These are phyloP conservation scores for Colletotrichum sp. DNA, from an alignment of 2,329 filamentous ascomycete genomes.

Conservation along the genomic window DNA sequence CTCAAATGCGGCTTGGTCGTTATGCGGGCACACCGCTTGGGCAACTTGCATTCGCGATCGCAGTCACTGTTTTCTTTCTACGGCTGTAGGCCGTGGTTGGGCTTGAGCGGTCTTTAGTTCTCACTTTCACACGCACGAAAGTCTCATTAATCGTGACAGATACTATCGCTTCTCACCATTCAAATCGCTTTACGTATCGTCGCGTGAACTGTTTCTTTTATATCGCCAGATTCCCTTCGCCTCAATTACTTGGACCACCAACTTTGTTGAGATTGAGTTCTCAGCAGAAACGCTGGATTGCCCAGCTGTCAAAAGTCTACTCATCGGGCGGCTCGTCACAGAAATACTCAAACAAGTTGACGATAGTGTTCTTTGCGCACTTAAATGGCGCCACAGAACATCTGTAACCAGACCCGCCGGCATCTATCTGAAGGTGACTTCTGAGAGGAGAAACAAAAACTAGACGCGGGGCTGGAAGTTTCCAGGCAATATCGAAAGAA, in stretches of 20 bases:
- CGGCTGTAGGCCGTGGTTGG: not conserved
- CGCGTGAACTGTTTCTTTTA: not conserved
- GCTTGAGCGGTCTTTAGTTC: not conserved
- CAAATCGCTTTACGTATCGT: not conserved
- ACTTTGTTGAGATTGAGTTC: not conserved
- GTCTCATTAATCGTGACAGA: not conserved
- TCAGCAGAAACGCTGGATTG: not conserved
- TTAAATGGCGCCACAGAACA: not conserved
- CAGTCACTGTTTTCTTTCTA: not conserved
- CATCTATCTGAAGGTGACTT: not conserved
- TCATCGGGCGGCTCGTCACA: not conserved
- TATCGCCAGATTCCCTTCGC: not conserved
- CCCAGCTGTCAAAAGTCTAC: not conserved
- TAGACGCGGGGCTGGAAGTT: not conserved
- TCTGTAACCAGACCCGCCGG: not conserved
- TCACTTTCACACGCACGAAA: not conserved
- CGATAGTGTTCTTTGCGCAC: not conserved
- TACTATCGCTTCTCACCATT: not conserved
- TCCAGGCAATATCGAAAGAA: not conserved
- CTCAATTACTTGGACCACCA: not conserved
- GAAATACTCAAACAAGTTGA: not conserved
- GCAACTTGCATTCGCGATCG: not conserved
- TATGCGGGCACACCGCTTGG: not conserved
- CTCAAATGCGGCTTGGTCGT: not conserved
- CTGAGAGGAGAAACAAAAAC: not conserved